phyloP scores from a whole-genome alignment of 495 filamentous ascomycete genomes.

The Tricharina praecox region DNA sequence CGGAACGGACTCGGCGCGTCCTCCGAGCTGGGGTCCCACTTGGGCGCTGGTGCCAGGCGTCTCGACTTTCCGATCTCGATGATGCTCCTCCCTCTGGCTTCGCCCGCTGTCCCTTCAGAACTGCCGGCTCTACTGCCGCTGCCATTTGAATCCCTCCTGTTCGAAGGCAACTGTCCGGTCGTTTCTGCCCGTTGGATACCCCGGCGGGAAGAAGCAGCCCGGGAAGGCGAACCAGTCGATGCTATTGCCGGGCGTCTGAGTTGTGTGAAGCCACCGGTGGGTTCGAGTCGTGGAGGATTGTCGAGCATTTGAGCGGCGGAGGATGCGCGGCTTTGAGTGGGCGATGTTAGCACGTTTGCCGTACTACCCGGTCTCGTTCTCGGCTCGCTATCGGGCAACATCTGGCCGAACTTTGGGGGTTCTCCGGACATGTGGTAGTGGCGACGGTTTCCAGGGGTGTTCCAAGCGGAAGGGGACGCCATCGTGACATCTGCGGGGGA shows the following conservation, averaged over 20 bases:
- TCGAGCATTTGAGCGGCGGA: not conserved
- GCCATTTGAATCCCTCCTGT: not conserved
- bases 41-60: not conserved
- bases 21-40: not conserved
- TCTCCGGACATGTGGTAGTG: slow-evolving; percentile 2
- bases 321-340: not conserved
- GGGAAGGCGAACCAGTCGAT: slow-evolving; percentile 5
- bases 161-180: slow-evolving; percentile 3
- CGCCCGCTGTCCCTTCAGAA: not conserved
- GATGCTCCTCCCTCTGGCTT: not conserved
- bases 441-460: slow-evolving; percentile 12
- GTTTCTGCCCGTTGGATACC: slow-evolving; percentile 7
- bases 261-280: not conserved
- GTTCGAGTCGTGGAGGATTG: not conserved
- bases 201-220: not conserved
- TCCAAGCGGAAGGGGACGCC: slow-evolving; percentile 14
- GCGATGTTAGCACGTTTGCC: not conserved
- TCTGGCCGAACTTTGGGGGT: slow-evolving; percentile 1
- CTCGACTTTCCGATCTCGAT: not conserved
- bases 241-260: not conserved
- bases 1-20: slow-evolving; percentile 3
- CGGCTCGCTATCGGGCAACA: not conserved
- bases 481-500: slow-evolving; percentile 24
- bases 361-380: not conserved
- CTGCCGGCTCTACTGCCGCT: not conserved